Conservation (phyloP, 768 basidiomycete species). For the Strobilomyces dryophilus region DNA sequence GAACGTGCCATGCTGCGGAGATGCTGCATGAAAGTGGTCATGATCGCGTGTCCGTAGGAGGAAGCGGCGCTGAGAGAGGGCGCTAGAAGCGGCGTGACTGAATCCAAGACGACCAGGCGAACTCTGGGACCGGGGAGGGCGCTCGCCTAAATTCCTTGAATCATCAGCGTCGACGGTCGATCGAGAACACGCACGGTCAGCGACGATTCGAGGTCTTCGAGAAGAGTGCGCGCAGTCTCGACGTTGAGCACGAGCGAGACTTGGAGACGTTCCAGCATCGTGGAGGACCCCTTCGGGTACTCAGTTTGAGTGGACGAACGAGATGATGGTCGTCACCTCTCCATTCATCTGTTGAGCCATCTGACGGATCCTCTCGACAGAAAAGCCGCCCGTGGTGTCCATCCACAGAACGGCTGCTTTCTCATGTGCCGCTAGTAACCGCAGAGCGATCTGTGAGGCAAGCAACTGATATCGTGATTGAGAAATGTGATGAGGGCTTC, state of each 20-base stretch:
- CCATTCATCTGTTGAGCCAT: conserved; percentile 31
- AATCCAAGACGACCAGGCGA: conserved; percentile 59
- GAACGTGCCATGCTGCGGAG: conserved; percentile 48
- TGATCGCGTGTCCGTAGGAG: conserved; percentile 71
- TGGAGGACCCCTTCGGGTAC: conserved; percentile 21
- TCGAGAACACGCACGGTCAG: conserved; percentile 23
- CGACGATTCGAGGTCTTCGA: conserved; percentile 40
- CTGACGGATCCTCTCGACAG: conserved; percentile 42
- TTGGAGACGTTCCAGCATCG: conserved; percentile 52
- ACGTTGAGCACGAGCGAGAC: conserved; percentile 57
- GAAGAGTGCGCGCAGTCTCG: conserved; percentile 46
- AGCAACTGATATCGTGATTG: conserved; percentile 44
- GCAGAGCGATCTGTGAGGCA: conserved; percentile 54
- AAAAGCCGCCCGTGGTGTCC: conserved; percentile 68
- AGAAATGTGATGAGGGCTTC: not conserved
- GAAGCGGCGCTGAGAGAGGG: conserved; percentile 62
- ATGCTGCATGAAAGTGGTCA: conserved; percentile 68
- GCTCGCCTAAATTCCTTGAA: conserved; percentile 9
- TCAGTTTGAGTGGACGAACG: conserved; percentile 2
- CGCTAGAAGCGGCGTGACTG: conserved; percentile 58
- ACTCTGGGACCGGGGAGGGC: conserved; percentile 15
- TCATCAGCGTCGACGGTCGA: not conserved
- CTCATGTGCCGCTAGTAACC: conserved; percentile 40
- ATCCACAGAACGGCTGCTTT: conserved; percentile 59
- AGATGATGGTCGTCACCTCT: conserved; percentile 21